Percentiles rank a stretch among this genome's conserved stretches.
These are phyloP conservation scores for Starmerella ratchasimensis DNA, from an alignment of 805 yeast species.

Conservation along the genomic window DNA sequence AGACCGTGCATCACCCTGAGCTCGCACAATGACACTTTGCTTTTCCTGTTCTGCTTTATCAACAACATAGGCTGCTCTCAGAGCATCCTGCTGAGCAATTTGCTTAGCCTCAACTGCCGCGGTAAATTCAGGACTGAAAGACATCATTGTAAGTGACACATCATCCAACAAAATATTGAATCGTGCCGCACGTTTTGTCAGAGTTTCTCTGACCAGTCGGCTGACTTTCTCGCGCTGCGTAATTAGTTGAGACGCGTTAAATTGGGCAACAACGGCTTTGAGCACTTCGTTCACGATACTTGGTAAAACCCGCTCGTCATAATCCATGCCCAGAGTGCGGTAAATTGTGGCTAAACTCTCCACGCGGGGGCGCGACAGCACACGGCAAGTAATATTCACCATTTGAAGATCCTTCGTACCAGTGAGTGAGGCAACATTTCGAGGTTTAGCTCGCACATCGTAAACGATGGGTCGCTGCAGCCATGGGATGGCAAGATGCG, in stretches of 20 bases:
- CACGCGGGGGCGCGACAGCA: constrained; percentile 76
- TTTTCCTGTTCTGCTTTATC: constrained; percentile 97
- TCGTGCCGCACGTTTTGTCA: constrained; percentile 79
- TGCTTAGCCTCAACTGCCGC: constrained; percentile 97
- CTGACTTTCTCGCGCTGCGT: constrained; percentile 98
- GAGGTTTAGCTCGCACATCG: constrained; percentile 94
- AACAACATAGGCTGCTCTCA: constrained; percentile 92
- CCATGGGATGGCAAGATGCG: constrained; percentile 91
- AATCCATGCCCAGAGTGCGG: constrained; percentile 86
- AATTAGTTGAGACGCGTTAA: constrained; percentile 93
- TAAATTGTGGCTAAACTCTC: constrained; percentile 66
- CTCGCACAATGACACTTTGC: constrained; percentile 91
- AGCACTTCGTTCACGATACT: constrained; percentile 96
- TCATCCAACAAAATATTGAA: constrained; percentile 85
- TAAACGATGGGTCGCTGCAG: constrained; percentile 81
- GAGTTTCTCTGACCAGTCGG: constrained; percentile 75
- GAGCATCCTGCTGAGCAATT: constrained; percentile 99
- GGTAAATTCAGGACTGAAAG: constrained; percentile 95
- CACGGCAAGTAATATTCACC: constrained; percentile 99
- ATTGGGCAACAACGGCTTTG: constrained; percentile 94
- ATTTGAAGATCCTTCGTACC: constrained; percentile 97
- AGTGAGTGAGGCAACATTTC: constrained; percentile 88
- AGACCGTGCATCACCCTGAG: constrained; percentile 96
- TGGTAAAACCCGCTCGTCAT: constrained; percentile 93
- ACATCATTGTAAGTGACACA: constrained; percentile 92